Evolutionary conservation across 208 protist species (phyloP), one percentile per base, ranked within the genome.

Genomic region (Angomonas deanei): DNA sequence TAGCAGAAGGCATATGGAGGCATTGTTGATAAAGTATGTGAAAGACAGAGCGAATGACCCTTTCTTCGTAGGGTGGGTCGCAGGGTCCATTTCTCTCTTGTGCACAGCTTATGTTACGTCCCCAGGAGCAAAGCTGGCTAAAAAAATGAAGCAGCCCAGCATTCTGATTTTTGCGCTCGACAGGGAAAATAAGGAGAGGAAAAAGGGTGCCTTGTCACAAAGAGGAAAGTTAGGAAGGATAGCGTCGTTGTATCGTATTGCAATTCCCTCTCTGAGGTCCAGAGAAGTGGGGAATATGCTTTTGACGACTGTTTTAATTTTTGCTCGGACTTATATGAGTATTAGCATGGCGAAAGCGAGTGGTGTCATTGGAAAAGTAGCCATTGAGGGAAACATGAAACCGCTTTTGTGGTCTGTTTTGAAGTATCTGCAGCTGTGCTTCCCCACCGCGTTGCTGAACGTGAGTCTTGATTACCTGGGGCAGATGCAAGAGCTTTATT

Each of bases 401-500:
- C 58, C 27, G 17, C 56, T 84, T 2, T 24, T 82, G 11, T 48
- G 54, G 24, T 46, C 60, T 23, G 36, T 88, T 48, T 0, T 74
- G 19, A 10, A 36, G 10, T 82, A 83, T 55, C 56, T 77, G 13
- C 8, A 58, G 15, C 77, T 70, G 55, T 84, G 56, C 57, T 57
- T 86, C 26, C 83, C 81, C 17, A 70, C 73, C 34, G 57, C 81
- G 13, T 19, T 88, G 24, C 54, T 88, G 21, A 73, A 91, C 65
- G 76, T 69, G 42, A 74, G 73, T 21, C 42, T 89, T 24, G 70
- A 74, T 32, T 92, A 91, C 70, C 74, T 69, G 52, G 39, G 48
- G 10, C 72, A 82, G 57, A 24, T 82, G 32, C 68, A 91, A 42
- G 67, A 75, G 23, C 60, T 94, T 47, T 72, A 69, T 57, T 78